Evolutionary conservation across 2,329 filamentous ascomycete genomes (phyloP).

Genomic region (Aurifilum marmelostoma): DNA sequence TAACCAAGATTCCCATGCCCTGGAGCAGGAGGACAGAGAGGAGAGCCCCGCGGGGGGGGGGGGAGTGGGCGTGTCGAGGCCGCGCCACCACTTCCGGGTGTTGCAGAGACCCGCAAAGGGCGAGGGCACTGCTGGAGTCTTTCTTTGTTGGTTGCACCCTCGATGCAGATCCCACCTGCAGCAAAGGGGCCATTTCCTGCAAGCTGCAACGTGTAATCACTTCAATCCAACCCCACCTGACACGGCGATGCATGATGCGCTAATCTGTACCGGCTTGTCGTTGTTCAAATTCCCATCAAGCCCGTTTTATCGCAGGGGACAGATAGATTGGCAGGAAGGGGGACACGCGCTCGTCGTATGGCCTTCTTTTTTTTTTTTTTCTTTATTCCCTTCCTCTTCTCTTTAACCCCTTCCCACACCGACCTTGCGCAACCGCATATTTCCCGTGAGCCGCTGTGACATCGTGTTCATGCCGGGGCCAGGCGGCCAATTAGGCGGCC

Average conservation of each 20-base stretch:
- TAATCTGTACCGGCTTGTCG: slow-evolving; percentile 7
- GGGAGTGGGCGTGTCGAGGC: background rate
- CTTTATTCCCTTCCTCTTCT: too few relatives aligned
- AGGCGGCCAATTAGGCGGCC: slow-evolving; percentile 11
- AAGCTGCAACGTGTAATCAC: slow-evolving; percentile 6
- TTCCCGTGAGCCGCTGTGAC: slow-evolving; percentile 5
- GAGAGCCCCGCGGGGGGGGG: too few relatives aligned
- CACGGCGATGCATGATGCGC: background rate
- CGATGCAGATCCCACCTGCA: background rate
- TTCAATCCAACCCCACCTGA: background rate
- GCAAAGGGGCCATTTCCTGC: slow-evolving; percentile 1
- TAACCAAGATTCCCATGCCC: background rate
- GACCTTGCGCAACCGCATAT: background rate
- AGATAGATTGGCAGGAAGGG: slow-evolving; percentile 30
- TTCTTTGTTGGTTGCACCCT: background rate
- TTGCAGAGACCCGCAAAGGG: background rate
- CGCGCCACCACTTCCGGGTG: background rate
- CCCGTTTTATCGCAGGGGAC: slow-evolving; percentile 29
- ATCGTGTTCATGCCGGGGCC: slow-evolving; percentile 10
- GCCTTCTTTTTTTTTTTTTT: background rate
- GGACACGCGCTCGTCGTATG: too few relatives aligned
- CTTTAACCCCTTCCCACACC: background rate
- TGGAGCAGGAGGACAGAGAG: background rate
- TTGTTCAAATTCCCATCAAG: background rate
- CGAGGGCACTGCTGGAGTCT: background rate